Conservation (phyloP, 192 early-diverging fungal genomes). For the Coemansia sp. region DNA sequence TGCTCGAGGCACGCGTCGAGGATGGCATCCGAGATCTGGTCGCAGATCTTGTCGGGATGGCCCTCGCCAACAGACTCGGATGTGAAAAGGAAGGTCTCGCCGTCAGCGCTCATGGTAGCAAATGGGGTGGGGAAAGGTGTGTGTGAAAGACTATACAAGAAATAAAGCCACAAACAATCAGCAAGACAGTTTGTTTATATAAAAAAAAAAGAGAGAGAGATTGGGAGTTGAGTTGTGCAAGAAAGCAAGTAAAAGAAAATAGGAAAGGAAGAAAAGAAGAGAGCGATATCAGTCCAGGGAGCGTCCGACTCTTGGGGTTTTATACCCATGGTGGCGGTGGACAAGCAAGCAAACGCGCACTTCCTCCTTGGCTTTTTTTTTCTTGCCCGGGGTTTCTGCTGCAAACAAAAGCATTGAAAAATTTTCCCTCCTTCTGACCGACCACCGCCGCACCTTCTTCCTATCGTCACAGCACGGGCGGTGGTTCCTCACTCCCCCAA, state of each 20-base stretch:
- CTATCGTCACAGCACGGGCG: background rate
- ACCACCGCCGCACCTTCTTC: background rate
- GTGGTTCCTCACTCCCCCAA: constrained; percentile 6
- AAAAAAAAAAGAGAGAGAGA: background rate
- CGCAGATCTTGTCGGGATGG: constrained; percentile 99
- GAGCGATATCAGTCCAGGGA: background rate
- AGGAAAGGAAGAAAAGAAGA: constrained; percentile 2
- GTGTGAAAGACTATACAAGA: constrained; percentile 4
- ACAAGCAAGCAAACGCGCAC: background rate
- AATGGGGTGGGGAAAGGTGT: background rate
- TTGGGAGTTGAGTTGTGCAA: no score
- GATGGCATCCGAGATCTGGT: constrained; percentile 99
- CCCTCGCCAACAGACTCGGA: constrained; percentile 99
- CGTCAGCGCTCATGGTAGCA: constrained; percentile 38
- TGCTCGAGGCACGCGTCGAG: constrained; percentile 92
- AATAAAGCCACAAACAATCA: background rate
- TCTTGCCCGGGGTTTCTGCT: background rate
- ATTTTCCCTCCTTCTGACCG: background rate
- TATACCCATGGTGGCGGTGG: background rate
- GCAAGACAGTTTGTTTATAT: background rate
- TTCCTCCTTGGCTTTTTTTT: background rate
- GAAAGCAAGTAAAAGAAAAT: background rate
- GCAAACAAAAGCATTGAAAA: no score
- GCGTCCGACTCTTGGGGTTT: background rate
- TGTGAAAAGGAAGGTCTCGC: constrained; percentile 97